phyloP scores from a whole-genome alignment of 352 stramenopile genomes.

The Hyaloperonospora arabidopsidis region DNA sequence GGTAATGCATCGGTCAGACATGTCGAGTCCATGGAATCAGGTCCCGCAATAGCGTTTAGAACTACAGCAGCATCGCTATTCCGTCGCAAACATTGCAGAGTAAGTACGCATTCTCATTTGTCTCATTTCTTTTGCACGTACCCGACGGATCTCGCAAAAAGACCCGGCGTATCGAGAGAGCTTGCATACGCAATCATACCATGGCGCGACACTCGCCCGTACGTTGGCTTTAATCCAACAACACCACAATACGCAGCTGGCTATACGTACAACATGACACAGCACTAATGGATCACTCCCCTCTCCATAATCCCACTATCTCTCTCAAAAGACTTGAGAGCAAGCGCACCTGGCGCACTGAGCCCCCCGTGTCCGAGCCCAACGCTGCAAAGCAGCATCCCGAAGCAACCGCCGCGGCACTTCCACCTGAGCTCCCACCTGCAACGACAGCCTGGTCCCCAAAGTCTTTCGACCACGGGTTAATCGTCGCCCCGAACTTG shows the following conservation, averaged over 20 bases:
- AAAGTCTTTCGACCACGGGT: constrained; percentile 76
- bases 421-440: constrained; percentile 92
- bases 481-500: constrained; percentile 78
- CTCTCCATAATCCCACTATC: neutral
- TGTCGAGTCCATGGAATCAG: constrained; percentile 80
- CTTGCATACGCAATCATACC: constrained; percentile 95
- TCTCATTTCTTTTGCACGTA: constrained; percentile 14
- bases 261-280: constrained; percentile 13
- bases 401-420: constrained; percentile 88
- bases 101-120: neutral
- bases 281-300: neutral
- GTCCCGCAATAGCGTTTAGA: constrained; percentile 71
- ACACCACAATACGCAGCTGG: constrained; percentile 93
- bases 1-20: constrained; percentile 41
- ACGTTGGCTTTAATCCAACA: constrained; percentile 96
- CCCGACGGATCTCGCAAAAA: constrained; percentile 85
- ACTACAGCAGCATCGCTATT: constrained; percentile 70
- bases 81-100: neutral
- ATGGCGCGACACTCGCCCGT: constrained; percentile 93
- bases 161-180: constrained; percentile 93
- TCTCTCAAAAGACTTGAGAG: neutral
- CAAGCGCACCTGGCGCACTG: constrained; percentile 80
- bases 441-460: constrained; percentile 54
- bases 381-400: constrained; percentile 89
- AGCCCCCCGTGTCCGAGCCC: constrained; percentile 96